Evolutionary conservation across 108 stramenopile genomes (phyloP), one percentile per base, ranked within the genome.

Genomic region (Ochromonas danica): DNA sequence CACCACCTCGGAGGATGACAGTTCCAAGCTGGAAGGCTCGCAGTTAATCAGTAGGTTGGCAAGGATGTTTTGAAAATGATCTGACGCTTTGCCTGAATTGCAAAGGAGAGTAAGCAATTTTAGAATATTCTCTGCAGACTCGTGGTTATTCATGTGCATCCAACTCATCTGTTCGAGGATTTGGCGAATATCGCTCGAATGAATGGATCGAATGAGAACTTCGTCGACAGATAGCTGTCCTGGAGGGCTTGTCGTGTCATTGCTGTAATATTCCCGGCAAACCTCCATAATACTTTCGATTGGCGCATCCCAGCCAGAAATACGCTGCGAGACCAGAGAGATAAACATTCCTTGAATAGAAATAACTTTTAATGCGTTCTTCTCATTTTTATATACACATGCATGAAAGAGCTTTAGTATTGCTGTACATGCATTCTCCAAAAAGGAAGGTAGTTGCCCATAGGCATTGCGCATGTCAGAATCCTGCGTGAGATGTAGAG

Each of bases 281-380:
- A 67, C 3, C 63, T 36, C 14, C 72, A 75, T 6, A 28, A 75
- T 33, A 3, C 6, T 42, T 27, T 60, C 72, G 10, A 75, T 36
- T 33, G 72, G 72, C 31, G 72, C 6, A 31, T 75, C 10, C 72
- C 72, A 75, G 28, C 72, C 72, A 27, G 3, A 41, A 36, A 75
- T 42, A 6, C 38, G 17, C 40, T 75, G 72, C 27, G 43, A 45
- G 30, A 75, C 38, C 31, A 75, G 40, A 10, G 28, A 17, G 17
- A 75, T 6, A 22, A 75, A 75, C 14, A 22, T 35, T 6, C 72
- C 72, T 6, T 42, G 28, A 6, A 75, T 60, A 6, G 45, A 57
- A 10, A 75, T 57, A 6, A 75, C 38, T 36, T 60, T 45, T 41
- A 75, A 33, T 36, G 72, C 72, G 31, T 75, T 75, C 40, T 60